Base-by-base conservation (phyloP, 139 green algal species). In the Coelastrella sp. region DNA sequence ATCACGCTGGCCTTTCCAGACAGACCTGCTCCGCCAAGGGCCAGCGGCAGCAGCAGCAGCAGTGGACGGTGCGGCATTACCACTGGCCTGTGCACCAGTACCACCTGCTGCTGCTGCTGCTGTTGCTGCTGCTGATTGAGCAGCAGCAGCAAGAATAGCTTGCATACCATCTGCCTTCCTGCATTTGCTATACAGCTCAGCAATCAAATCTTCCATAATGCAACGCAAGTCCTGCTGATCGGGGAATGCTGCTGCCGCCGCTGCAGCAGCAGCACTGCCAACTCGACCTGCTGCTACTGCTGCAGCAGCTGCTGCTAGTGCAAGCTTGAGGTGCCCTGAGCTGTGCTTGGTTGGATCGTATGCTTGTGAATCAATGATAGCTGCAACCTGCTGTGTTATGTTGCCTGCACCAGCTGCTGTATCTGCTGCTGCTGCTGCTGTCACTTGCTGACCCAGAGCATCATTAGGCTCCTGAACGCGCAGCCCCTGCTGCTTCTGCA, bases 201-300 rank as follows among this genome's bases (percentile, higher is more conserved):
- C 68, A 20, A 76, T 3, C n/a, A 76, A 13, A 76, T 22, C 17
- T 16, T n/a, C 17, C 68, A 76, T 76, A 3, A 76, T n/a, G 6
- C 22, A 16, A 13, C 3, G 68, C 68, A 76, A 7, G 17, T 20
- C 68, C 22, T 7, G 22, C 14, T 19, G 56, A 5, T 73, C 79
- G 71, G 19, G 17, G 7, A 57, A 23, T 58, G 60, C 80, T 86
- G 60, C 60, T 23, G n/a, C n/a, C 7, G 80, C 80, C n/a, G 80
- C 80, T 75, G 80, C 59, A 74, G 80, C 80, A 11, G 60, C 80
- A 74, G 22, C 80, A 59, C 22, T 6, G 74, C 79, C 17, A 71
- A 76, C 4, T 2, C 19, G 32, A 56, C 58, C 64, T 47, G 81
- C 81, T 65, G 74, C 74, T 60, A 58, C 5, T 80, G 74, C 74